Conservation (phyloP, 768 basidiomycete genomes). For the Paxillus rubicundulus region DNA sequence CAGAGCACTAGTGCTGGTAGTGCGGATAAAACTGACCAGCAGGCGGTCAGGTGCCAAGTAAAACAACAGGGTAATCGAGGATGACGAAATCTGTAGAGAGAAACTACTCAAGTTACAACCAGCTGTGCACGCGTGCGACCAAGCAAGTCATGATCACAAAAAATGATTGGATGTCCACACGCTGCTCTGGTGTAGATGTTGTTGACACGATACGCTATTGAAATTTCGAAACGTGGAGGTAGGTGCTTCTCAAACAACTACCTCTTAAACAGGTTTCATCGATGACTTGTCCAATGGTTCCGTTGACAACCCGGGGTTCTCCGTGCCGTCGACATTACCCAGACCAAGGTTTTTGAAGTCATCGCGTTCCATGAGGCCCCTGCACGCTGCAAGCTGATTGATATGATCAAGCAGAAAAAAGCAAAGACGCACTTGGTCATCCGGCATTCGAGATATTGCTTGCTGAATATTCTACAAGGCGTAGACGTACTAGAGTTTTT, state of each 20-base stretch:
- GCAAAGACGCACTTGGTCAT: conserved; percentile 71
- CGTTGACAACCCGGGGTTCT: conserved; percentile 1
- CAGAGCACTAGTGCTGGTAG: not conserved
- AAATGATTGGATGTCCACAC: no score
- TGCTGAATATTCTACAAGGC: conserved; percentile 70
- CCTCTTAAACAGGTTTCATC: not conserved
- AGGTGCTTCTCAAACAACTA: not conserved
- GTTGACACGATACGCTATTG: no score
- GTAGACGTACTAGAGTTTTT: conserved; percentile 70
- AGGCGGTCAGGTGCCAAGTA: not conserved
- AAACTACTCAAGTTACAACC: no score
- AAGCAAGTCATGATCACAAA: no score
- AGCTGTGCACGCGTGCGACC: no score
- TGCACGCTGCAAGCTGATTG: conserved; percentile 27
- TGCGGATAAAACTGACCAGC: not conserved
- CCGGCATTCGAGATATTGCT: conserved; percentile 80
- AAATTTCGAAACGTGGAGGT: not conserved
- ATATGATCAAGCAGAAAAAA: not conserved
- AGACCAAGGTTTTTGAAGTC: conserved; percentile 86
- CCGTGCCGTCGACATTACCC: conserved; percentile 42
- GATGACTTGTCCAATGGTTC: conserved; percentile 1
- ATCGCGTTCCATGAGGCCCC: conserved; percentile 87
- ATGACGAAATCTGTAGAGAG: not conserved
- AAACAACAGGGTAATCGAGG: not conserved
- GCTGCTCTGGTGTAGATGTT: no score